Percentiles rank a stretch among this genome's conserved stretches.
Evolutionary conservation across 805 yeast species (phyloP).

Genomic region (Nakazawaea siamensis): DNA sequence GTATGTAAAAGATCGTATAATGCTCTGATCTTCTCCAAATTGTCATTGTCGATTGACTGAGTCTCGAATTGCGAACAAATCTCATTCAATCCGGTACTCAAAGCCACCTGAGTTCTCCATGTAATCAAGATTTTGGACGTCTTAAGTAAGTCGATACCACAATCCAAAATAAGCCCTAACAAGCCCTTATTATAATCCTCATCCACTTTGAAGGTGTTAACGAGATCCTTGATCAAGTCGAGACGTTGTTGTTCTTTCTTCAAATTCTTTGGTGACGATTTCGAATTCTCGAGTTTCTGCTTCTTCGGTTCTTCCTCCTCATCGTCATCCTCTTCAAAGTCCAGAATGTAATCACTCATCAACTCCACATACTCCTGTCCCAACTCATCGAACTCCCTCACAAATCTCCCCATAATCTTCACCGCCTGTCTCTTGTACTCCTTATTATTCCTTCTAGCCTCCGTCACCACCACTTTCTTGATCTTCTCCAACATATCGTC

Average conservation of each 20-base stretch:
- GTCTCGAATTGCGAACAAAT: slow-evolving; percentile 12
- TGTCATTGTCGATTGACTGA: background rate
- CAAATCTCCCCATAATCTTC: slow-evolving; percentile 42
- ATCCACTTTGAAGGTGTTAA: slow-evolving; percentile 22
- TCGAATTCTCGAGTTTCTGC: slow-evolving; percentile 12
- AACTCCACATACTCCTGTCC: slow-evolving; percentile 29
- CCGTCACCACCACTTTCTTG: slow-evolving; percentile 40
- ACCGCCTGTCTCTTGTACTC: slow-evolving; percentile 53
- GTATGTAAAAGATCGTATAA: background rate
- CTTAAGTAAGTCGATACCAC: slow-evolving; percentile 20
- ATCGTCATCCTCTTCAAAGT: slow-evolving; percentile 27
- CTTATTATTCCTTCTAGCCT: slow-evolving; percentile 59
- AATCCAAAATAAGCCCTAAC: slow-evolving; percentile 21
- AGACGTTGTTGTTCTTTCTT: slow-evolving; percentile 41
- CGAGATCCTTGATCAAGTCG: slow-evolving; percentile 26
- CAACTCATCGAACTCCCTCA: slow-evolving; percentile 29
- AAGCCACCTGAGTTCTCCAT: slow-evolving; percentile 53
- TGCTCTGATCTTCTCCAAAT: background rate
- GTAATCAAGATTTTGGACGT: slow-evolving; percentile 27
- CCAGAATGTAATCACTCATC: slow-evolving; percentile 30
- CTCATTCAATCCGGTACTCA: slow-evolving; percentile 30
- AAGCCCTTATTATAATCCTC: slow-evolving; percentile 15
- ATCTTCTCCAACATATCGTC: slow-evolving; percentile 28
- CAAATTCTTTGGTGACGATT: slow-evolving; percentile 33
- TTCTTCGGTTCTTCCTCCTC: slow-evolving; percentile 13